Evolutionary conservation across 176 grass and related monocot genomes (phyloP).

Genomic region (Oryza brachyantha): DNA sequence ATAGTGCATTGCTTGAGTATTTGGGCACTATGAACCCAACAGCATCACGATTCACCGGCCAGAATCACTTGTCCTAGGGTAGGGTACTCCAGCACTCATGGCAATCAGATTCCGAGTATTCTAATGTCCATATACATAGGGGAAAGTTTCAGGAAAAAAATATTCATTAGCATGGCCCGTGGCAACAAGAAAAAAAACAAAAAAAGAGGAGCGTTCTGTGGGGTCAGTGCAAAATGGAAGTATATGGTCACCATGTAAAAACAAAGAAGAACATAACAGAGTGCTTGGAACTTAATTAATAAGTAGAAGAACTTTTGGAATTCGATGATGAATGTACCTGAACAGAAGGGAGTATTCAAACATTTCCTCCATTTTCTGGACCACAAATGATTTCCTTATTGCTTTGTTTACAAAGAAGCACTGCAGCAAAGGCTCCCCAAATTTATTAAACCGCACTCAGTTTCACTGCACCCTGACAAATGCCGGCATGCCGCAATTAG

Average conservation of each 20-base stretch:
- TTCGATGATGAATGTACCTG: neutral
- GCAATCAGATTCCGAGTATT: neutral
- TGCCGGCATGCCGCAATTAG: neutral
- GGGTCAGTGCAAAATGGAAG: neutral
- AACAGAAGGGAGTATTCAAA: neutral
- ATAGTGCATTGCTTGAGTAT: neutral
- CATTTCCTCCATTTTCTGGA: neutral
- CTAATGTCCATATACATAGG: neutral
- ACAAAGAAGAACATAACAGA: neutral
- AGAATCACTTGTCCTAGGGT: neutral
- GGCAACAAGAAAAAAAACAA: neutral
- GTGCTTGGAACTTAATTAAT: neutral
- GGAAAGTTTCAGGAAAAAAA: neutral
- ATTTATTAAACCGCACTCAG: neutral
- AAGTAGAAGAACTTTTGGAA: neutral
- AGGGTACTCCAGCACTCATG: neutral
- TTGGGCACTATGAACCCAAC: neutral
- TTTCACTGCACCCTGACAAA: neutral
- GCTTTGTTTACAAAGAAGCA: neutral
- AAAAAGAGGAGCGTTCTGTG: neutral
- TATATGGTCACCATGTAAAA: neutral
- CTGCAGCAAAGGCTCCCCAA: neutral
- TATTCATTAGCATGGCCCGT: neutral
- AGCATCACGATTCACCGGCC: neutral
- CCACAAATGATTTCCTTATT: slow-evolving; percentile 28